phyloP scores from a whole-genome alignment of 2,329 filamentous ascomycete species.

The Escovopsis weberi region DNA sequence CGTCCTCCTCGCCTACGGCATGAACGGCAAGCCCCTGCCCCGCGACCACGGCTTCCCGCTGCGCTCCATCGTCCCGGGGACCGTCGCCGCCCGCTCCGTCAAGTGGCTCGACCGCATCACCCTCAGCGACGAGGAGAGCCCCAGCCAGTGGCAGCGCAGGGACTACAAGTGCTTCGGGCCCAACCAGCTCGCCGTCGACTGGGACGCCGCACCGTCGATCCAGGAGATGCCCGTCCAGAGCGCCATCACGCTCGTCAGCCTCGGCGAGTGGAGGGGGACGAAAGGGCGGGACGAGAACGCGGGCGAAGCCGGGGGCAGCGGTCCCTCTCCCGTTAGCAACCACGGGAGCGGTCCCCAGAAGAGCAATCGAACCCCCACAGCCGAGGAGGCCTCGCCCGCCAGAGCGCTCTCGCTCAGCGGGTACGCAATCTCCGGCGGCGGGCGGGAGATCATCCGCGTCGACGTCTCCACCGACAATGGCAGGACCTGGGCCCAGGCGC shows the following conservation, averaged over 20 bases:
- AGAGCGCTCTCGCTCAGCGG: constrained; percentile 33
- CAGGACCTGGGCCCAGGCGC: constrained; percentile 48
- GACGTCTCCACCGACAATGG: constrained; percentile 52
- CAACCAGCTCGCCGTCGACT: constrained; percentile 44
- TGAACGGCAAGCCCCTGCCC: constrained; percentile 50
- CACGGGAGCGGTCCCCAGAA: neutral
- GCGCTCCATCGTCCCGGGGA: constrained; percentile 46
- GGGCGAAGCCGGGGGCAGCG: no score
- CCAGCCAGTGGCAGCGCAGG: constrained; percentile 48
- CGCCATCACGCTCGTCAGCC: constrained; percentile 41
- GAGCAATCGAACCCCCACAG: neutral
- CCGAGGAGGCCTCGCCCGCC: constrained; percentile 2
- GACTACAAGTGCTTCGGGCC: constrained; percentile 59
- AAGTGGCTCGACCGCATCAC: constrained; percentile 55
- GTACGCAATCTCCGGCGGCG: constrained; percentile 55
- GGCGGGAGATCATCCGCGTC: constrained; percentile 50
- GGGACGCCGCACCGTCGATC: constrained; percentile 47
- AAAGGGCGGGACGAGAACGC: neutral
- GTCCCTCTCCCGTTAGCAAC: no score
- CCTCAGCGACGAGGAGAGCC: constrained; percentile 50
- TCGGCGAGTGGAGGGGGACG: constrained; percentile 21
- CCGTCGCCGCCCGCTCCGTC: constrained; percentile 51
- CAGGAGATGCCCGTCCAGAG: constrained; percentile 56
- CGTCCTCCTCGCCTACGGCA: constrained; percentile 50
- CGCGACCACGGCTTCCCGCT: constrained; percentile 53